A percentile compares a stretch with the other conserved stretches of the same genome.
Evolutionary conservation across 805 yeast genomes (phyloP).

Genomic region (Teunomyces barrocoloradensis): DNA sequence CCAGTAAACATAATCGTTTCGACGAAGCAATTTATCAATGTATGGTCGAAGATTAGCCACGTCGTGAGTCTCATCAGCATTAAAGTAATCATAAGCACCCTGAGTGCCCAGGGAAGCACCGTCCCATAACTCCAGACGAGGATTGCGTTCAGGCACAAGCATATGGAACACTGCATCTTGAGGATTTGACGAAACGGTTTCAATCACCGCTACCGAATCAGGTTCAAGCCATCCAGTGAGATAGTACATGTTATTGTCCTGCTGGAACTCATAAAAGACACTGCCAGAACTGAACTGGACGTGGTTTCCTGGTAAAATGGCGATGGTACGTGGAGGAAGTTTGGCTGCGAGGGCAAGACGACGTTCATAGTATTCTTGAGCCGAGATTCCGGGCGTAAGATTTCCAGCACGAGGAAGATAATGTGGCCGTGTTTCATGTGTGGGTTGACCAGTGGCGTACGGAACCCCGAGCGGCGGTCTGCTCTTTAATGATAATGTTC

Average conservation of each 20-base stretch:
- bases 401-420: conserved; percentile 71
- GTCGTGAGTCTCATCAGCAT: conserved; percentile 73
- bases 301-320: conserved; percentile 69
- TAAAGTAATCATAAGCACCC: conserved; percentile 80
- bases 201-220: conserved; percentile 65
- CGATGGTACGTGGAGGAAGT: conserved; percentile 63
- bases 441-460: conserved; percentile 76
- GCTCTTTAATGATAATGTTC: conserved; percentile 11
- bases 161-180: conserved; percentile 64
- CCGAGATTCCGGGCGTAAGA: conserved; percentile 83
- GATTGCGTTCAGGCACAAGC: conserved; percentile 83
- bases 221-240: conserved; percentile 94
- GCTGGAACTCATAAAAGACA: conserved; percentile 90
- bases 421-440: conserved; percentile 78
- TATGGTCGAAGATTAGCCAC: conserved; percentile 43
- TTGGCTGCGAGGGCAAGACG: conserved; percentile 55
- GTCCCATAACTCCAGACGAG: conserved; percentile 86
- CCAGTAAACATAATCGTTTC: conserved; percentile 53
- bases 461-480: conserved; percentile 25
- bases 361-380: conserved; percentile 76
- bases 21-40: conserved; percentile 45
- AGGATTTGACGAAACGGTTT: conserved; percentile 44
- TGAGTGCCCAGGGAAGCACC: conserved; percentile 86
- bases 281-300: conserved; percentile 83
- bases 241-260: conserved; percentile 83